Base-by-base conservation (phyloP, 176 grass and related monocot genomes). In the Panicum miliaceum region DNA sequence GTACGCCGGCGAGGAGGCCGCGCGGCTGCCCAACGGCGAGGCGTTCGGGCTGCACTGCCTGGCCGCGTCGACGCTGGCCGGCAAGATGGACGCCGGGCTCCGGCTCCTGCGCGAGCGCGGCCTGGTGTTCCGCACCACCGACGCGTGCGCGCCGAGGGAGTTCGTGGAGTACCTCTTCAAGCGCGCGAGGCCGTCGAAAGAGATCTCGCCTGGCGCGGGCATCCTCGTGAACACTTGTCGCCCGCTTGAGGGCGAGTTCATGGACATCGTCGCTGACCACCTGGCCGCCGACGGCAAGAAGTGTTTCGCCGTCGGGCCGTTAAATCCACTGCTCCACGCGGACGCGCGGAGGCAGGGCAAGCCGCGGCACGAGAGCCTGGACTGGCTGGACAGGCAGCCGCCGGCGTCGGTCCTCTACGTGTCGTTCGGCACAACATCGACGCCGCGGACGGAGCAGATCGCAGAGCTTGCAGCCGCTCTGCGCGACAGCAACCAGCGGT, bases 341-440 rank as follows among this genome's bases (percentile, higher is more conserved):
- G 29, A 15, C 6, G 69, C 36, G 35, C 13, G n/a, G 26, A 61
- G 3, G 48, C 34, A 66, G 53, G 23, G 51, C 14, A 19, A 42
- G 32, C 27, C n/a, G 22, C 73, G 65, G 12, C 90, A 94, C 50
- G 84, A 79, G 16, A 92, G 90, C 68, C 76, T 94, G 10, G 59
- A 71, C n/a, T 94, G 92, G 92, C 84, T 94, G 46, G 92, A 92
- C 84, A 73, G 43, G 73, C 90, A 94, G 76, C 90, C 87, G 3
- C 65, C 67, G 20, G 61, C 50, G 3, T 92, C 90, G 6, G 92
- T 94, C 4, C 13, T 94, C n/a, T 92, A 94, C 57, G 68, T 94
- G n/a, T 90, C 90, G 2, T 94, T 92, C 82, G 92, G 92, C 19
- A 68, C 86, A 0, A 58, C 27, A 22, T 78, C 92, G 7, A 63